Percentiles rank a stretch among this genome's conserved stretches.
phyloP scores from a whole-genome alignment of 805 yeast genomes.

The Lipomyces anomalus region DNA sequence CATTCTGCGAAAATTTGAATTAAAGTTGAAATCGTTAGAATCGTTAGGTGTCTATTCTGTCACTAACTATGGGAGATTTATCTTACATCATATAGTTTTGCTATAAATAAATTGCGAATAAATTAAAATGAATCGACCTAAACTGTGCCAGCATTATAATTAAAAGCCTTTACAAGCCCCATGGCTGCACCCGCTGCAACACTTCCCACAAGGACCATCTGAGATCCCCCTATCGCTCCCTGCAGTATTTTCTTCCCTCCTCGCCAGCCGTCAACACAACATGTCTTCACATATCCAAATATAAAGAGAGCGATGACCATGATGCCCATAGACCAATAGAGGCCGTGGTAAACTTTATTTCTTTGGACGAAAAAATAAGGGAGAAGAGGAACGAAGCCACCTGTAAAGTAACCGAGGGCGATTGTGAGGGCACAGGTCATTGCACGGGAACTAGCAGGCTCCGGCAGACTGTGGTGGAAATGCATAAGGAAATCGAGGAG shows the following conservation, averaged over 20 bases:
- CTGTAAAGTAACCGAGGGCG: conserved; percentile 71
- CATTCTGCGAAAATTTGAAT: too few species aligned
- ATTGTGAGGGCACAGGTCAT: conserved; percentile 71
- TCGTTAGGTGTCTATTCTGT: too few species aligned
- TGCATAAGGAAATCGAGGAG: conserved; percentile 66
- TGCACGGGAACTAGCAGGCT: conserved; percentile 81
- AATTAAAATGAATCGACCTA: too few species aligned
- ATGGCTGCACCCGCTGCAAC: conserved; percentile 95
- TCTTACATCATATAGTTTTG: too few species aligned
- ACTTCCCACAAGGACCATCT: conserved; percentile 91
- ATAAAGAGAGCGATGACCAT: conserved; percentile 79
- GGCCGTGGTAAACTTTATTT: conserved; percentile 36
- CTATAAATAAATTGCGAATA: too few species aligned
- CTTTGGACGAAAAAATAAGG: conserved; percentile 89
- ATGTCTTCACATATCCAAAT: conserved; percentile 82
- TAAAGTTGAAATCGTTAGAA: too few species aligned
- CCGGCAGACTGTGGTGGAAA: conserved; percentile 76
- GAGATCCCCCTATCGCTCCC: conserved; percentile 45
- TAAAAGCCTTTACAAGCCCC: conserved; percentile 56
- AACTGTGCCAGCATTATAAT: too few species aligned
- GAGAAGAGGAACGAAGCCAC: conserved; percentile 74
- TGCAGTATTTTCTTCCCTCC: background rate
- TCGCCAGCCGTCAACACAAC: conserved; percentile 40
- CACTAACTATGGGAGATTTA: too few species aligned
- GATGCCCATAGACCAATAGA: conserved; percentile 51